Base-by-base conservation (phyloP, 768 basidiomycete species). In the Coprinopsis strossmayeri region DNA sequence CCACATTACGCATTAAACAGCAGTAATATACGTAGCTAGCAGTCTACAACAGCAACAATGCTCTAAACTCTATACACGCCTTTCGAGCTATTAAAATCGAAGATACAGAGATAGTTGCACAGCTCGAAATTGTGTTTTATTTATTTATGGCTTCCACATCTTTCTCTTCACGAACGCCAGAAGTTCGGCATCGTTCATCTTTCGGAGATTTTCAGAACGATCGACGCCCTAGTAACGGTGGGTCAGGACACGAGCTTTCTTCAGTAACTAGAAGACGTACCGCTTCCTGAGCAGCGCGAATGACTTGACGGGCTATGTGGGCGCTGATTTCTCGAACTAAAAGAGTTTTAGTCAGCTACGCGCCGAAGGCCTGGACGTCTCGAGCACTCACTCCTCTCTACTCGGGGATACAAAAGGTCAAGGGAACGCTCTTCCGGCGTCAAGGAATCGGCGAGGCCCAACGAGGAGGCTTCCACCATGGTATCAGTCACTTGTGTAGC, bases 401-500 rank as follows among this genome's bases (percentile, higher is more conserved):
- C 73, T 41, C 80, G 79, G 38, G 94, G 93, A 65, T 96, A 96
- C 5, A 97, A 63, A 40, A 93, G 72, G 37, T 78, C 85, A 34
- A 67, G 57, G 2, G 69, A 71, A 34, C 66, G 73, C 66, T 96
- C 94, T 28, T 87, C 84, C 11, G 61, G 55, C 1, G 78, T 90
- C 34, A 94, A 72, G 3, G 87, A 79, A 50, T 82, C 66, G 3
- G 88, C 83, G 34, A 96, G 75, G 5, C 89, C 90, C 24, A 89
- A 73, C 2, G 91, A 85, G 11, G 87, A 78, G 3, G 90, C 86
- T 62, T 95, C 91, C 21, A 96, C 85, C 88, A 97, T 92, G 53
- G 72, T 72, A 61, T 92, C 87, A 2, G 90, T 89, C 38, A 96
- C 83, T 25, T 70, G 69, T 1, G 73, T 69, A 17, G 81, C 85